Conservation (phyloP, 768 basidiomycete species). For the Termitomyces eurrhizus region DNA sequence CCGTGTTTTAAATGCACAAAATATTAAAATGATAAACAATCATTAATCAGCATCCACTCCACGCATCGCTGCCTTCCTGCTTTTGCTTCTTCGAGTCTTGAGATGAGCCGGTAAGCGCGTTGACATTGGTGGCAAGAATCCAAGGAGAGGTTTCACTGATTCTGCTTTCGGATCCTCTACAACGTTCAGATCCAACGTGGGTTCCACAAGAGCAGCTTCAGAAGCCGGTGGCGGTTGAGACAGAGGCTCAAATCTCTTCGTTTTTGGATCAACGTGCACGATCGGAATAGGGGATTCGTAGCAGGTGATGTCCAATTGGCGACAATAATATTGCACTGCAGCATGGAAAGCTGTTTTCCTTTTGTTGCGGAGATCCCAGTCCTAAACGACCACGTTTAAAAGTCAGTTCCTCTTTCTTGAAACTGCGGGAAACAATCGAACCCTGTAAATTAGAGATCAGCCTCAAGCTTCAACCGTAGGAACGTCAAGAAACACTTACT, state of each 20-base stretch:
- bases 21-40: not conserved
- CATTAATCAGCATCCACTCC: constrained; percentile 24
- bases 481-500: constrained; percentile 10
- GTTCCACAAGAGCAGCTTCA: constrained; percentile 9
- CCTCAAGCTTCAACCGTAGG: not conserved
- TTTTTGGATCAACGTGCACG: constrained; percentile 36
- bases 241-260: constrained; percentile 18
- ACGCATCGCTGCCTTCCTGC: constrained; percentile 36
- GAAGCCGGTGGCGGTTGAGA: constrained; percentile 10
- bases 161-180: constrained; percentile 25
- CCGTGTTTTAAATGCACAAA: not conserved
- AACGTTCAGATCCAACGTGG: constrained; percentile 13
- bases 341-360: constrained; percentile 79
- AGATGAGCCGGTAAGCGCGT: constrained; percentile 28
- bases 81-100: constrained; percentile 37
- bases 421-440: not conserved
- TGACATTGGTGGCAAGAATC: constrained; percentile 42
- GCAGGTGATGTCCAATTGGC: constrained; percentile 62
- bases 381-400: constrained; percentile 18
- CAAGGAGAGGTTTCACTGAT: constrained; percentile 36
- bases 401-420: not conserved
- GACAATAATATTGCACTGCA: constrained; percentile 69
- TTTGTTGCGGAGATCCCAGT: constrained; percentile 56
- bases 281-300: constrained; percentile 61
- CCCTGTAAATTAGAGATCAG: constrained; percentile 5